These are phyloP conservation scores for Hypoxylon subgilvum DNA, from an alignment of 495 filamentous ascomycete species.

Conservation along the genomic window DNA sequence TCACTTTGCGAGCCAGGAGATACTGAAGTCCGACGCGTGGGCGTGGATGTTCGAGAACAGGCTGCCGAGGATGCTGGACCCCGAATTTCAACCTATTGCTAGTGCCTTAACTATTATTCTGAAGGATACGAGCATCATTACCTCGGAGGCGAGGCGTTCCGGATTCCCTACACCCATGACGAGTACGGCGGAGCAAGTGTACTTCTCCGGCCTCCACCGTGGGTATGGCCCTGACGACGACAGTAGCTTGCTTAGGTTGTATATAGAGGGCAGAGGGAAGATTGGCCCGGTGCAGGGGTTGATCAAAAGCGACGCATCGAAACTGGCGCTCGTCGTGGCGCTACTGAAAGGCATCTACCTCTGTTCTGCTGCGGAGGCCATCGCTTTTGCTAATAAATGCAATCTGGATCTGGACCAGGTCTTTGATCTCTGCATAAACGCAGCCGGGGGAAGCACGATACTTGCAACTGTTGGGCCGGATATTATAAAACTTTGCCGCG, in stretches of 20 bases:
- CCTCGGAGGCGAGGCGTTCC: slow-evolving; percentile 64
- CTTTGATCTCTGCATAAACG: slow-evolving; percentile 69
- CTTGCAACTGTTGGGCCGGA: slow-evolving; percentile 63
- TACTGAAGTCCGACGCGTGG: slow-evolving; percentile 66
- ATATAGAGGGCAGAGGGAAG: slow-evolving; percentile 49
- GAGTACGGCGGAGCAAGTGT: slow-evolving; percentile 73
- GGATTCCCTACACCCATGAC: slow-evolving; percentile 73
- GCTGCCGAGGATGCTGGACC: slow-evolving; percentile 68
- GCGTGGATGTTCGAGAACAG: slow-evolving; percentile 87
- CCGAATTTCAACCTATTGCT: slow-evolving; percentile 67
- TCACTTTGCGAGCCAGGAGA: slow-evolving; percentile 57
- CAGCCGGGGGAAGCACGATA: slow-evolving; percentile 69
- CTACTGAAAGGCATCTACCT: slow-evolving; percentile 70
- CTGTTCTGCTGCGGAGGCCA: slow-evolving; percentile 67
- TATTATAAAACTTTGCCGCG: slow-evolving; percentile 55
- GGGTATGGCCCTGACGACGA: slow-evolving; percentile 73
- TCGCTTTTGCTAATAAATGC: slow-evolving; percentile 67
- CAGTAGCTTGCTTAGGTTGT: slow-evolving; percentile 71
- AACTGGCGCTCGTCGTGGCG: slow-evolving; percentile 62
- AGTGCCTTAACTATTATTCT: slow-evolving; percentile 78
- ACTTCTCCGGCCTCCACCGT: slow-evolving; percentile 62
- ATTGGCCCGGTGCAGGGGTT: slow-evolving; percentile 48
- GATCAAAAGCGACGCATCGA: slow-evolving; percentile 47
- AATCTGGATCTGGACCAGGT: slow-evolving; percentile 69
- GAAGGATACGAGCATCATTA: slow-evolving; percentile 84